Conservation (phyloP, 1,139 yeast species). For the Blastobotrys ciferrii region DNA sequence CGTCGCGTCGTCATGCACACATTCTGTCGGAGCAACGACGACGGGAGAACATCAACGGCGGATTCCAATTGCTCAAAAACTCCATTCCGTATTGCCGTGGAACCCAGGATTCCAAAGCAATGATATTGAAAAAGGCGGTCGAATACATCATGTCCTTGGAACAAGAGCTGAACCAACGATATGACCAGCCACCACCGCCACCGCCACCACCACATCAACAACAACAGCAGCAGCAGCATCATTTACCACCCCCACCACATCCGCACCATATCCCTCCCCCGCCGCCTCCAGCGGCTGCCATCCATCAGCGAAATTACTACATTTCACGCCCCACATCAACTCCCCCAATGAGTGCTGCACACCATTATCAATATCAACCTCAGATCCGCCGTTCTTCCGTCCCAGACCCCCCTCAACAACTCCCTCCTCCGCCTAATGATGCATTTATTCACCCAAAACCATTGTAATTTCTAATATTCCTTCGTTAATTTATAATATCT, state of each 20-base stretch:
- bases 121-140: slow-evolving; percentile 41
- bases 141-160: slow-evolving; percentile 43
- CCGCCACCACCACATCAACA: slow-evolving; percentile 5
- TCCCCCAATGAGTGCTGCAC: slow-evolving; percentile 22
- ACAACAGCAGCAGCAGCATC: slow-evolving; percentile 12
- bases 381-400: slow-evolving; percentile 7
- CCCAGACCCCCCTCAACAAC: slow-evolving; percentile 4
- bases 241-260: slow-evolving; percentile 11
- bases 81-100: slow-evolving; percentile 43
- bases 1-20: slow-evolving; percentile 39
- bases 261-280: slow-evolving; percentile 22
- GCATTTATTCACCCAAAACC: slow-evolving; percentile 8
- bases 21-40: slow-evolving; percentile 47
- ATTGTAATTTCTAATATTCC: slow-evolving; percentile 5
- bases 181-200: slow-evolving; percentile 8
- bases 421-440: slow-evolving; percentile 4
- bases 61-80: slow-evolving; percentile 41
- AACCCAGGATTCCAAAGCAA: slow-evolving; percentile 46
- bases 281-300: slow-evolving; percentile 18
- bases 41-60: slow-evolving; percentile 46
- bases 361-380: slow-evolving; percentile 9
- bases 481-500: not conserved
- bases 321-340: slow-evolving; percentile 27
- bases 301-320: slow-evolving; percentile 13
- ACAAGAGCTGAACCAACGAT: slow-evolving; percentile 27